phyloP scores from a whole-genome alignment of 164 flowering plant species.

The Annona cherimola region DNA sequence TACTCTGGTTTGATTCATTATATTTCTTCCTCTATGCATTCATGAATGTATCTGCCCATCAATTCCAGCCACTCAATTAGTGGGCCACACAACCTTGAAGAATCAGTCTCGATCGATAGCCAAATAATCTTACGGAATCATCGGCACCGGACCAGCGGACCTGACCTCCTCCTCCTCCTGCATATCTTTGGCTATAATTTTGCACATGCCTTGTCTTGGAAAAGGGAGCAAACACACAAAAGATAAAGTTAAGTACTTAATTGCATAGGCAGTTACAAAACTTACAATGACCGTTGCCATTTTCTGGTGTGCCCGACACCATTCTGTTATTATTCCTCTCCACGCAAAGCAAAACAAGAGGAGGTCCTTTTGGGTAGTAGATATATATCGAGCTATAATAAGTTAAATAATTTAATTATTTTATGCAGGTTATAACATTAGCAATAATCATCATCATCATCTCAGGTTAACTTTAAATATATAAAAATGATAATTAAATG shows the following conservation, averaged over 20 bases:
- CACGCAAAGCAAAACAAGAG: too few relatives aligned
- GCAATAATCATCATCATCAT: too few relatives aligned
- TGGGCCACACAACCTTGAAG: not conserved
- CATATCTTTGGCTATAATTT: not conserved
- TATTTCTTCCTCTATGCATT: too few relatives aligned
- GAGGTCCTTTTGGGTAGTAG: too few relatives aligned
- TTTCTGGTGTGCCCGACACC: not conserved
- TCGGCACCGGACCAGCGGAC: not conserved
- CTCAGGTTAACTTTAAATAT: too few relatives aligned
- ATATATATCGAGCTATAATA: too few relatives aligned
- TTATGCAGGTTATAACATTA: too few relatives aligned
- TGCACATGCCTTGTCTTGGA: not conserved
- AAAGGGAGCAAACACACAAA: too few relatives aligned
- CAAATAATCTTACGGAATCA: not conserved
- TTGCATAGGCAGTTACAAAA: not conserved
- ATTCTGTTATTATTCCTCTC: not conserved
- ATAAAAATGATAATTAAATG: too few relatives aligned
- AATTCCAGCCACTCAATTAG: not conserved
- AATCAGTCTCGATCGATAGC: not conserved
- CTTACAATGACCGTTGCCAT: not conserved
- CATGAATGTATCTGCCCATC: not conserved
- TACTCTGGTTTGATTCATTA: too few relatives aligned
- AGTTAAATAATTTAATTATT: too few relatives aligned
- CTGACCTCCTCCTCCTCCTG: too few relatives aligned
- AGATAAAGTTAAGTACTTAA: not conserved